phyloP scores from a whole-genome alignment of 139 green algal genomes.

The Coccomyxa sp. region DNA sequence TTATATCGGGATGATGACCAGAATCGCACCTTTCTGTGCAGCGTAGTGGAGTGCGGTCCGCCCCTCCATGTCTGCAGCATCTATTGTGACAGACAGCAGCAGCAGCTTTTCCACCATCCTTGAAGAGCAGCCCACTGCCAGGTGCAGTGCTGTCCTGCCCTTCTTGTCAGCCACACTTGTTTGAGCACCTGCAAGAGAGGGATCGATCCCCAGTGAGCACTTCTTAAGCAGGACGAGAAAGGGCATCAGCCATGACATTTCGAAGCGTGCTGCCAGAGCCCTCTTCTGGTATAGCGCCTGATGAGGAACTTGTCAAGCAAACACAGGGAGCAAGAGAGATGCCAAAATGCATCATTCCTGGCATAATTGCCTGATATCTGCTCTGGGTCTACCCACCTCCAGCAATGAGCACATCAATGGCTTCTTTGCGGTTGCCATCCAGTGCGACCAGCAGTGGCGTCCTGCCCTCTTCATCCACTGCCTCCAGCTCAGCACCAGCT shows the following conservation, averaged over 20 bases:
- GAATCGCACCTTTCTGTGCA: not conserved
- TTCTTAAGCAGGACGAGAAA: not conserved
- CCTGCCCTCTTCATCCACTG: not conserved
- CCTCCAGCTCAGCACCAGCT: not conserved
- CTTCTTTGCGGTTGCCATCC: not conserved
- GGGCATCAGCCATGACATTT: not conserved
- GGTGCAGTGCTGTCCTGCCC: not conserved
- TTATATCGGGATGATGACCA: not conserved
- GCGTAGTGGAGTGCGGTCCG: constrained; percentile 1
- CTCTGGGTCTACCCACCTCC: not conserved
- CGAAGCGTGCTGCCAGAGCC: no score
- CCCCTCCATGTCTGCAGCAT: not conserved
- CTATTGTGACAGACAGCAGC: not conserved
- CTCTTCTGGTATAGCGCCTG: no score
- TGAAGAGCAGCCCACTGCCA: not conserved
- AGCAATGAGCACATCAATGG: not conserved
- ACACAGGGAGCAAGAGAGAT: no score
- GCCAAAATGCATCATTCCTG: no score
- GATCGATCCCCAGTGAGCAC: not conserved
- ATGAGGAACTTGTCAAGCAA: no score
- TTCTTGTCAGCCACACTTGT: not conserved
- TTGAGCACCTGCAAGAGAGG: not conserved
- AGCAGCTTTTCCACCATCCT: not conserved
- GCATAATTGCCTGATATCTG: no score
- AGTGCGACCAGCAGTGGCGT: not conserved